Base-by-base conservation (phyloP, 768 basidiomycete species). In the Suillus alpinus region DNA sequence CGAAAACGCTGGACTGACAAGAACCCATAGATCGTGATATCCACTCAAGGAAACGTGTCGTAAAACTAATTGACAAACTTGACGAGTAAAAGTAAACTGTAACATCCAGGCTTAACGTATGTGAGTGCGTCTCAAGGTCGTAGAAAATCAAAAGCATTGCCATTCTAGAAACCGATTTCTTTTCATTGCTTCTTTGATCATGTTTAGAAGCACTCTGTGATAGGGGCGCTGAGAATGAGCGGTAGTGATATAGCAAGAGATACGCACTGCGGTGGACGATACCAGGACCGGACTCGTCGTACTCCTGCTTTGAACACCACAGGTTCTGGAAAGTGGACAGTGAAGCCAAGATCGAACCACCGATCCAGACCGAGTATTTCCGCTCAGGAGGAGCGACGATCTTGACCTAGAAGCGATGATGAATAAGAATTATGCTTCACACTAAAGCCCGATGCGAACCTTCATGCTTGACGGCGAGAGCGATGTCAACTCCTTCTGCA, bases 321-420 rank as follows among this genome's bases (percentile, higher is more conserved):
- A 95, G 79, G 74, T 94, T 95, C 81, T 96, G 94, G 94, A 96
- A 96, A 67, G 94, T 95, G 71, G 86, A 89, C 55, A 97, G 84
- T 36, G 92, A 94, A 49, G 94, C 94, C 66, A 92, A 78, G 68
- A 91, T 92, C 46, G 88, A 89, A 62, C 89, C 90, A 79, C 90
- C 90, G 68, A 94, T 94, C 92, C 95, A 97, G 77, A 95, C 94
- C 58, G 92, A 94, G 84, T 94, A 94, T 75, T 93, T 96, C 68
- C 94, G 82, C 81, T 96, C 94, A 58, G 94, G 93, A 56, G 94
- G 94, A 62, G 94, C 91, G 61, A 93, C 89, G 59, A 95, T 93
- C 86, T 93, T 94, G 79, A 94, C 89, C 83, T 85, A 61, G 41
- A 40, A 12, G 47, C 13, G 34, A 57, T 59, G 16, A 68, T 52